Evolutionary conservation across 2,329 filamentous ascomycete species (phyloP).

Genomic region (Exserohilum rostratum): DNA sequence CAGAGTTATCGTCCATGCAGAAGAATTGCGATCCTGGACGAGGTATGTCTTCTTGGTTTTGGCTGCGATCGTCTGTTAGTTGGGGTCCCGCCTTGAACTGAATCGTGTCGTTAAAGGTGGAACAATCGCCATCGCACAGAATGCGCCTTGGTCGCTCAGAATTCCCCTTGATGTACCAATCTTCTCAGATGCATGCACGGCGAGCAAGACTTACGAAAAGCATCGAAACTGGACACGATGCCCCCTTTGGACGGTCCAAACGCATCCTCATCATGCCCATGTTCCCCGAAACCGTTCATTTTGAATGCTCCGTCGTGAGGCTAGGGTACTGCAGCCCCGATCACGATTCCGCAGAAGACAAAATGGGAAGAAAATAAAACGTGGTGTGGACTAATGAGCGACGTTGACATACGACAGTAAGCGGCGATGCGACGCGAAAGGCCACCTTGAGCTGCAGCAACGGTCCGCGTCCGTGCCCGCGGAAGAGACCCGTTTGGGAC

Average conservation of each 20-base stretch:
- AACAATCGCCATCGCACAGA: not conserved
- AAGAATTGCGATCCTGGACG: conserved; percentile 80
- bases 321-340: conserved; percentile 36
- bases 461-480: conserved; percentile 23
- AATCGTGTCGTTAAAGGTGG: conserved; percentile 4
- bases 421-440: conserved; percentile 33
- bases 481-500: conserved; percentile 28
- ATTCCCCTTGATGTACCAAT: not conserved
- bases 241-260: conserved; percentile 74
- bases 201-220: conserved; percentile 75
- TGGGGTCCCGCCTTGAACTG: not conserved
- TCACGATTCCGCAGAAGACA: conserved; percentile 19
- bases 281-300: conserved; percentile 79
- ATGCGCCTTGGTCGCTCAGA: not conserved
- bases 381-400: conserved; percentile 24
- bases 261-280: conserved; percentile 74
- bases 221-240: conserved; percentile 81
- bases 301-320: conserved; percentile 26
- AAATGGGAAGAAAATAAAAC: conserved; percentile 11
- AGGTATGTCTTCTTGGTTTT: conserved; percentile 97
- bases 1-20: conserved; percentile 91
- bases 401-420: conserved; percentile 17
- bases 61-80: conserved; percentile 60
- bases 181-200: not conserved
- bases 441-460: conserved; percentile 44